Evolutionary conservation across 2,329 filamentous ascomycete genomes (phyloP), one percentile per base, ranked within the genome.

Genomic region (Colletotrichum sansevieriae): DNA sequence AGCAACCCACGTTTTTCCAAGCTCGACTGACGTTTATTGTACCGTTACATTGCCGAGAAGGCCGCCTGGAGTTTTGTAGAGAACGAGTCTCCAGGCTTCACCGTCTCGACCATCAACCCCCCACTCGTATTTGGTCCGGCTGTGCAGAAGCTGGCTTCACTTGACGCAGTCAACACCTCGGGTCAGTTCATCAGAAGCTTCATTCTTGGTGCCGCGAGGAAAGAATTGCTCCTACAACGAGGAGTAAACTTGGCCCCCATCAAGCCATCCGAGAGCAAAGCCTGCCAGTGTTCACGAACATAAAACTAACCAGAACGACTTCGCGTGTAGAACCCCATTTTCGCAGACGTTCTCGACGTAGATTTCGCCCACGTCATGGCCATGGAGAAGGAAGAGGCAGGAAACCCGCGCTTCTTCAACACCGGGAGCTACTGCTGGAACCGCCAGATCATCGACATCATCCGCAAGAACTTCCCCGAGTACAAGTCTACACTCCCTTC

Each of bases 271-370:
- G 18, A 18, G 18, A 18, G 18, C 18, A 18, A 18, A 18, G 18
- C 18, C 18, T 18, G 18, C 18, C 18, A 18, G 18, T 18, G 18
- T 18, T 18, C 18, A 18, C 18, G 18, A 18, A 18, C 18, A 18
- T 18, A 18, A 18, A 18, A 18, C 18, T 18, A 18, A 18, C 18
- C 18, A 2, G 18, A 18, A 18, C 18, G 18, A 18, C 18, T 18
- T 18, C 18, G 18, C 18, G 18, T 18, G 18, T 18, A 18, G 18
- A 18, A 18, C 1, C 1, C 18, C 18, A 18, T 58, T 70, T 56
- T 74, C 70, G 29, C 72, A 10, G 76, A 78, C 47, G 75, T 76
- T 6, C 75, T 76, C n/a, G 76, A 78, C 9, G 70, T 76, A 4
- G 75, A 75, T 1, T 55, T 70, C 9, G 74, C 75, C 2, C 76